Conservation (phyloP, 2,329 filamentous ascomycete species). For the Esteya vermicola region DNA sequence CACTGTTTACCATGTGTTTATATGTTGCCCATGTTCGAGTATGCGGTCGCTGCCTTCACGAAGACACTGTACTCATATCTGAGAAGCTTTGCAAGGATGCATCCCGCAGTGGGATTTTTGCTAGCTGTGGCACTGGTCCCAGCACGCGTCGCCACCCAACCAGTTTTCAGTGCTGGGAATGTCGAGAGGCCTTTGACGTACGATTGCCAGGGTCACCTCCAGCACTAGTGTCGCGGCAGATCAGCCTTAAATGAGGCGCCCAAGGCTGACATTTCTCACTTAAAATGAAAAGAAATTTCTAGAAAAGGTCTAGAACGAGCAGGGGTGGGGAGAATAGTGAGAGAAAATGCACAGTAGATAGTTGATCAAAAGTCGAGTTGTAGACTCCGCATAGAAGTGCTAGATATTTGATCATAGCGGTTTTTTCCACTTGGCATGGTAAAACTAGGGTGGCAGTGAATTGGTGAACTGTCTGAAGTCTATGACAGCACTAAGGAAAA, state of each 20-base stretch:
- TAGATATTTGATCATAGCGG: no score
- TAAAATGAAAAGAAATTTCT: neutral
- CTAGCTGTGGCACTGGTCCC: slow-evolving; percentile 21
- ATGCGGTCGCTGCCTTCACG: slow-evolving; percentile 20
- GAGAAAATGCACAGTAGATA: no score
- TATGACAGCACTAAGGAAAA: no score
- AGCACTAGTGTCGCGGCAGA: slow-evolving; percentile 1
- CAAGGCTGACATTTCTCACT: no score
- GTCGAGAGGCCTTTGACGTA: slow-evolving; percentile 15
- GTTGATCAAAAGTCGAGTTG: no score
- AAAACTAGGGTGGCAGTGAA: no score
- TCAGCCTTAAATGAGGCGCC: slow-evolving; percentile 4
- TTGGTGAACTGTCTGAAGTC: no score
- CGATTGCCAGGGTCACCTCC: neutral
- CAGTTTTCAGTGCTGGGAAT: slow-evolving; percentile 23
- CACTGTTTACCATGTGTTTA: slow-evolving; percentile 20
- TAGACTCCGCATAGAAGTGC: no score
- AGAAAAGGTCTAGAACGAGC: no score
- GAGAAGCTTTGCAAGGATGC: slow-evolving; percentile 21
- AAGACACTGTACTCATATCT: slow-evolving; percentile 27
- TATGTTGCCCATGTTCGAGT: slow-evolving; percentile 23
- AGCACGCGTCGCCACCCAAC: slow-evolving; percentile 16
- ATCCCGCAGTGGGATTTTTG: slow-evolving; percentile 20
- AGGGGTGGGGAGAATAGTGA: no score
- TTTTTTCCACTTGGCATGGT: no score